Evolutionary conservation across 2,329 filamentous ascomycete genomes (phyloP).

Genomic region (Fonsecaea pedrosoi): DNA sequence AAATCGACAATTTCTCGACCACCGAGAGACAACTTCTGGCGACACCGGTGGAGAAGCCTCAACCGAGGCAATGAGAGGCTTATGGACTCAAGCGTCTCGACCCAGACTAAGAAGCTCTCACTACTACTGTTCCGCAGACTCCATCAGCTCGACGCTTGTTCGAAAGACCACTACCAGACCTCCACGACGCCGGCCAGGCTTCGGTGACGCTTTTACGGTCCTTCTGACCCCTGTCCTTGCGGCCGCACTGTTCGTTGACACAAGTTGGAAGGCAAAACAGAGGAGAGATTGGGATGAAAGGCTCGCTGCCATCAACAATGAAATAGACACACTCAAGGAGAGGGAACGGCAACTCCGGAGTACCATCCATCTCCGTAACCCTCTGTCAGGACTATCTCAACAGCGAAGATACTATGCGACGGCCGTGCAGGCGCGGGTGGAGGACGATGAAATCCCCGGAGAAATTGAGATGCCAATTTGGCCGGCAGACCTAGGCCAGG

Average conservation of each 20-base stretch:
- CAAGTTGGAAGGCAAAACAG: constrained; percentile 37
- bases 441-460: constrained; percentile 12
- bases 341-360: constrained; percentile 31
- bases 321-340: constrained; percentile 33
- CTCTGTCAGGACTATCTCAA: constrained; percentile 19
- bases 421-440: constrained; percentile 17
- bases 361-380: constrained; percentile 28
- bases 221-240: constrained; percentile 37
- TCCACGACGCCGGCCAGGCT: constrained; percentile 31
- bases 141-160: constrained; percentile 22
- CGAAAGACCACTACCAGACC: constrained; percentile 34
- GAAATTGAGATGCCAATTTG: constrained; percentile 27
- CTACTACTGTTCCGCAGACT: constrained; percentile 19
- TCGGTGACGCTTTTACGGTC: constrained; percentile 38
- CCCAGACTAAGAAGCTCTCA: constrained; percentile 31
- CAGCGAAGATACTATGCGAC: constrained; percentile 34
- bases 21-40: constrained; percentile 12
- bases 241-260: constrained; percentile 37
- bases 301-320: constrained; percentile 32
- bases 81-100: constrained; percentile 37
- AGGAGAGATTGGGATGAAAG: constrained; percentile 39
- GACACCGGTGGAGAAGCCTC: background rate
- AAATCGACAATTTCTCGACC: background rate
- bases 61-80: constrained; percentile 33
- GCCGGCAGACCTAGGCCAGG: constrained; percentile 2